Evolutionary conservation across 495 filamentous ascomycete genomes (phyloP), one percentile per base, ranked within the genome.

Genomic region (Aspergillus hancockii): DNA sequence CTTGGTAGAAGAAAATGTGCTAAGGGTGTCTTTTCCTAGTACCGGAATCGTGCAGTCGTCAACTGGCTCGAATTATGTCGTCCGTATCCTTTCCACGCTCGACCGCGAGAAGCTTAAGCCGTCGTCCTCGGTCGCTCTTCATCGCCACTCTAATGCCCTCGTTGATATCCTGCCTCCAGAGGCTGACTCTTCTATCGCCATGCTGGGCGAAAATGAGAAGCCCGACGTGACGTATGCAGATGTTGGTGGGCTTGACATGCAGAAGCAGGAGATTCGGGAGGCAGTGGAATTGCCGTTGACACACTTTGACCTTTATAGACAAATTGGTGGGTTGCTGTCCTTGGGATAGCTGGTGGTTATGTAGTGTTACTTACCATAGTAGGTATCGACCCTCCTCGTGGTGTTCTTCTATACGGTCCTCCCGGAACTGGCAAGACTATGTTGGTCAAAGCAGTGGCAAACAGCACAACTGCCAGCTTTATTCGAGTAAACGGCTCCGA

Each of bases 361-460:
- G 13, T n/a, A 23, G 19, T 14, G 50, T 41, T 46, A 45, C 72
- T 78, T 55, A 79, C 54, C 19, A 49, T 25, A 41, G 5, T 63
- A 84, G 91, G 93, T 75, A 98, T 98, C 71, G 94, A 98, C 71
- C 94, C 95, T 30, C 94, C 94, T 38, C 91, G 95, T 58, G 94
- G 94, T 73, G 94, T 98, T 36, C 81, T 98, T 36, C 84, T 98
- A 13, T 98, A 97, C 73, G 94, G 94, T 0, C 95, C 94, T 28
- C 94, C 94, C 0, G 94, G 94, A 66, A 98, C 94, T 4, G 94
- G 94, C 62, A 98, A 98, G 82, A 98, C 94, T 21, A 98, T 98
- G 92, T 79, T 98, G 61, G 94, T 98, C 67, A 97, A 98, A 77
- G 94, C 94, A 18, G 94, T 98, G 49, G 94, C 94, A 55, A 97